phyloP scores from a whole-genome alignment of 148 eudicot genomes.

The Diospyros kaki region DNA sequence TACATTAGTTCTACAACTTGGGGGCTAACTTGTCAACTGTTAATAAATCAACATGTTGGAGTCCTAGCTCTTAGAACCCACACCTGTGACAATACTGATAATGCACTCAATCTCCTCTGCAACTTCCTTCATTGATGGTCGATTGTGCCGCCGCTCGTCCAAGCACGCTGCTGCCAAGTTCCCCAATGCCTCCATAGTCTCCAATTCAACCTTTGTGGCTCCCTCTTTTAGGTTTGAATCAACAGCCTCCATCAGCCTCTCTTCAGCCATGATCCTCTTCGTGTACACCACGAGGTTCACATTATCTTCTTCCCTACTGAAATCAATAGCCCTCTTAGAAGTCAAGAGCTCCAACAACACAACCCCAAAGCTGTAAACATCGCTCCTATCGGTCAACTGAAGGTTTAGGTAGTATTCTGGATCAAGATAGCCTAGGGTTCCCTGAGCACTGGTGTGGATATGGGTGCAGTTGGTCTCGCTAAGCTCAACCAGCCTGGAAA shows the following conservation, averaged over 20 bases:
- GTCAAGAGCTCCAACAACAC: slow-evolving; percentile 50
- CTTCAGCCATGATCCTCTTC: slow-evolving; percentile 31
- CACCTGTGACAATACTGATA: slow-evolving; percentile 37
- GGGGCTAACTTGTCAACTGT: too few species aligned
- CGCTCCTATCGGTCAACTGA: slow-evolving; percentile 52
- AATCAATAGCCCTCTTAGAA: slow-evolving; percentile 49
- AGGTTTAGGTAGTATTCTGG: slow-evolving; percentile 56
- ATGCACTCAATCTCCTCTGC: slow-evolving; percentile 54
- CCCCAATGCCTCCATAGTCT: slow-evolving; percentile 52
- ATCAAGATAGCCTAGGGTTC: slow-evolving; percentile 59
- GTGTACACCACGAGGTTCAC: slow-evolving; percentile 51
- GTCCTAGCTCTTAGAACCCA: slow-evolving; percentile 14
- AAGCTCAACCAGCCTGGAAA: slow-evolving; percentile 48
- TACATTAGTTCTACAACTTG: too few species aligned
- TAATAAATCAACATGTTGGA: not conserved
- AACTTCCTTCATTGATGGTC: slow-evolving; percentile 67
- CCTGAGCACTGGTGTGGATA: slow-evolving; percentile 52
- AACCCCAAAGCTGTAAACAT: slow-evolving; percentile 59
- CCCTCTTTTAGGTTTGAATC: slow-evolving; percentile 35
- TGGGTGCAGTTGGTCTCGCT: slow-evolving; percentile 34
- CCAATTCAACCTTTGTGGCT: slow-evolving; percentile 41
- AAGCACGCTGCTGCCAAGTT: slow-evolving; percentile 47
- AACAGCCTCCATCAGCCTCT: slow-evolving; percentile 39
- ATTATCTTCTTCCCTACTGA: slow-evolving; percentile 49
- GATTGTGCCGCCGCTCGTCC: slow-evolving; percentile 51